phyloP scores from a whole-genome alignment of 192 early-diverging fungal genomes.

The Coemansia sp. region DNA sequence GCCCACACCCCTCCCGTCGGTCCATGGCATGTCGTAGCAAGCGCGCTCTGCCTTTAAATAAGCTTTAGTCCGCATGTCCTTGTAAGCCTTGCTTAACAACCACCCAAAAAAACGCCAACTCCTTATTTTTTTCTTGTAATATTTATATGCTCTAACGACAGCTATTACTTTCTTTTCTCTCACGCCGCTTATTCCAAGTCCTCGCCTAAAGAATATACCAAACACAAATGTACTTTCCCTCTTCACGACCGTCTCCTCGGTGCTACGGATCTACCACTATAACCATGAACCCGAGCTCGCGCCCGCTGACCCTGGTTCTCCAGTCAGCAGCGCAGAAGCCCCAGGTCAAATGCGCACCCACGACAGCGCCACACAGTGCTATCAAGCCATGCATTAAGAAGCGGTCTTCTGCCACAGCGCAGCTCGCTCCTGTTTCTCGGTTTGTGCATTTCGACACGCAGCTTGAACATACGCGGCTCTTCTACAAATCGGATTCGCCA shows the following conservation, averaged over 20 bases:
- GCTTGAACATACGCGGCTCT: slow-evolving; percentile 64
- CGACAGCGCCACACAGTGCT: neutral
- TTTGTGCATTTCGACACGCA: slow-evolving; percentile 66
- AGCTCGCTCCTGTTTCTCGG: slow-evolving; percentile 28
- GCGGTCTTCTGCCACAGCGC: neutral
- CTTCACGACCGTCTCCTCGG: slow-evolving; percentile 8
- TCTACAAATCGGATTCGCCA: slow-evolving; percentile 65
- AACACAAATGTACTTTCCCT: slow-evolving; percentile 33
- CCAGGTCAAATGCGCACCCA: neutral
- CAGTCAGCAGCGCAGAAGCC: slow-evolving; percentile 10
- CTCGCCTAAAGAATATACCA: neutral
- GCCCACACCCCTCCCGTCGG: neutral
- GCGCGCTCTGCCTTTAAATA: neutral
- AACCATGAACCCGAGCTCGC: slow-evolving; percentile 9
- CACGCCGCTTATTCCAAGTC: neutral
- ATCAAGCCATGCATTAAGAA: slow-evolving; percentile 37
- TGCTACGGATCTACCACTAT: slow-evolving; percentile 11
- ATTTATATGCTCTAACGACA: neutral
- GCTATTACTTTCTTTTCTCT: neutral
- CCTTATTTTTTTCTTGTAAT: neutral
- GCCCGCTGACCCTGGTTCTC: slow-evolving; percentile 27
- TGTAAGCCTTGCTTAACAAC: neutral
- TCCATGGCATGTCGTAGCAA: neutral
- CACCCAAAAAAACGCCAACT: neutral
- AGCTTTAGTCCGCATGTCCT: neutral